These are phyloP conservation scores for Filobasidium wieringae DNA, from an alignment of 768 basidiomycete genomes.

Conservation along the genomic window DNA sequence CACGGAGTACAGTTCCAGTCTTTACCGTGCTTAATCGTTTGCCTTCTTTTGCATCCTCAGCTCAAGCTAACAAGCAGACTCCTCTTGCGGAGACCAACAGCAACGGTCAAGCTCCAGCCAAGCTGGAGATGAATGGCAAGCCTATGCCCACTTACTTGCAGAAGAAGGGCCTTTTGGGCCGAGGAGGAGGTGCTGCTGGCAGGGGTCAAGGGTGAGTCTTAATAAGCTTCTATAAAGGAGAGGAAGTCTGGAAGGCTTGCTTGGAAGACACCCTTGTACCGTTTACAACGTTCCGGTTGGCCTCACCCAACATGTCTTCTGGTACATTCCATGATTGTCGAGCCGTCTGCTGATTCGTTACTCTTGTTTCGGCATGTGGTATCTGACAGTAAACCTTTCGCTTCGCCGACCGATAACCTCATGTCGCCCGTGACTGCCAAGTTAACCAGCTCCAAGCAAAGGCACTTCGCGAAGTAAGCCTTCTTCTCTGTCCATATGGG, in stretches of 20 bases:
- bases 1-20: too few species aligned
- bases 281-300: background rate
- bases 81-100: background rate
- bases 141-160: background rate
- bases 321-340: background rate
- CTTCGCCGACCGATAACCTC: slow-evolving; percentile 39
- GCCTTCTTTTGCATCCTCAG: background rate
- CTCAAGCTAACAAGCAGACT: background rate
- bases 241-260: background rate
- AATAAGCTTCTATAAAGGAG: too few species aligned
- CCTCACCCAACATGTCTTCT: background rate
- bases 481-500: too few species aligned
- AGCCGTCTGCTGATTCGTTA: background rate
- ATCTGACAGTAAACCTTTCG: slow-evolving; percentile 16
- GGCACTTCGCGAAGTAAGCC: slow-evolving; percentile 39
- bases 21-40: too few species aligned
- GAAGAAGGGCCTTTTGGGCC: background rate
- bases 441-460: slow-evolving; percentile 37
- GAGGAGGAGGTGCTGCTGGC: background rate
- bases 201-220: background rate
- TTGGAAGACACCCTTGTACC: background rate
- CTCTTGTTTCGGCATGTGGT: background rate
- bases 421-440: slow-evolving; percentile 40
- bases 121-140: background rate
- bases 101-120: background rate